A percentile compares a stretch with the other conserved stretches of the same genome.
These are phyloP conservation scores for Hyaloscypha variabilis DNA, from an alignment of 495 filamentous ascomycete genomes.

Conservation along the genomic window DNA sequence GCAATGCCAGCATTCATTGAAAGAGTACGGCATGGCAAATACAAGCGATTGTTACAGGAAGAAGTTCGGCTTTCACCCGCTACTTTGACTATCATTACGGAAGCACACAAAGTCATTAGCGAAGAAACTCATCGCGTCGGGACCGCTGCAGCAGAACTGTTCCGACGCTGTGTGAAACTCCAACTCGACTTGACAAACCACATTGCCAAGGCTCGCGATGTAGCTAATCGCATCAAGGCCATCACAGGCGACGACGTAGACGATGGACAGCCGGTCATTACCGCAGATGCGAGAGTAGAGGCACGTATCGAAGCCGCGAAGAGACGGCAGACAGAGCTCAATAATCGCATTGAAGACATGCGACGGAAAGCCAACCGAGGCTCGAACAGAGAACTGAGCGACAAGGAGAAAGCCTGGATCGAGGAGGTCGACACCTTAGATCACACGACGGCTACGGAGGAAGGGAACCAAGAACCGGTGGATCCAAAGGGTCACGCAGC, in stretches of 20 bases:
- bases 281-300: conserved; percentile 56
- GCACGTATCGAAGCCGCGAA: conserved; percentile 61
- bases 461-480: conserved; percentile 27
- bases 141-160: conserved; percentile 77
- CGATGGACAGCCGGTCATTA: conserved; percentile 33
- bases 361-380: conserved; percentile 60
- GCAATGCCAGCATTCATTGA: conserved; percentile 64
- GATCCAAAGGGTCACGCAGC: conserved; percentile 41
- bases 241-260: conserved; percentile 65
- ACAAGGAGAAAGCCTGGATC: conserved; percentile 70
- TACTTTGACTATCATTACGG: conserved; percentile 73
- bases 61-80: conserved; percentile 74
- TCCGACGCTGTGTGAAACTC: conserved; percentile 74
- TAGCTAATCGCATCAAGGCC: conserved; percentile 64
- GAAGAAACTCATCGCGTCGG: conserved; percentile 73
- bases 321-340: conserved; percentile 60
- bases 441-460: conserved; percentile 44
- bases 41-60: conserved; percentile 64
- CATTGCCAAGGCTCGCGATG: conserved; percentile 66
- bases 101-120: conserved; percentile 74
- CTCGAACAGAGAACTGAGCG: conserved; percentile 67
- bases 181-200: conserved; percentile 73
- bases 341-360: conserved; percentile 64
- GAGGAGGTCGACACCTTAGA: conserved; percentile 61
- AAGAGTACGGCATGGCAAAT: conserved; percentile 58